A percentile compares a stretch with the other conserved stretches of the same genome.
phyloP scores from a whole-genome alignment of 495 filamentous ascomycete genomes.

The Rhypophila decipiens region DNA sequence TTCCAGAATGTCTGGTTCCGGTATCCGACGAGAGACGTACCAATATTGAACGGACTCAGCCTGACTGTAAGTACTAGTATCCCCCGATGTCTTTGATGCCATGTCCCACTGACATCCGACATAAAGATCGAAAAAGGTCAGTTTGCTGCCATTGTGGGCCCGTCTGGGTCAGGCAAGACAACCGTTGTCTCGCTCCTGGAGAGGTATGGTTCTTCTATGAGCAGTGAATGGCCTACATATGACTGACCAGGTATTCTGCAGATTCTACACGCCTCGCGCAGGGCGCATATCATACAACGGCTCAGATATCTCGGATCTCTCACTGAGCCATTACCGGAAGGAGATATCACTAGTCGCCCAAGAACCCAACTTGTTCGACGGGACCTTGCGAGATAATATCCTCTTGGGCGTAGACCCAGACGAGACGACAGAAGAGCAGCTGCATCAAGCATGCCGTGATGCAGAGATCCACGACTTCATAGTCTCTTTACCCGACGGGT shows the following conservation, averaged over 20 bases:
- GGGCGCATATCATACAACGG: slow-evolving; percentile 48
- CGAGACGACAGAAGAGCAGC: slow-evolving; percentile 30
- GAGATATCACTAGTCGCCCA: slow-evolving; percentile 53
- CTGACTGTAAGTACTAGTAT: slow-evolving; percentile 32
- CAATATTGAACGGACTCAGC: slow-evolving; percentile 44
- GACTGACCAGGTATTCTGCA: slow-evolving; percentile 9
- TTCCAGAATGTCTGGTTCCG: slow-evolving; percentile 53
- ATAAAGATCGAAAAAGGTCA: slow-evolving; percentile 54
- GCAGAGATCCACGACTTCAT: slow-evolving; percentile 57
- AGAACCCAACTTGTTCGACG: slow-evolving; percentile 53
- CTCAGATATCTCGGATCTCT: slow-evolving; percentile 37
- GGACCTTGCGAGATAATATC: slow-evolving; percentile 57
- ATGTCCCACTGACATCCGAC: slow-evolving; percentile 6
- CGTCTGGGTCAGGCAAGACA: slow-evolving; percentile 63
- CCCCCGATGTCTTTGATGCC: not conserved
- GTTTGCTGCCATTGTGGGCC: slow-evolving; percentile 61
- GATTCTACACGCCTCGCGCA: slow-evolving; percentile 49
- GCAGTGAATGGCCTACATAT: not conserved
- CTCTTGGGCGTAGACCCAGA: slow-evolving; percentile 43
- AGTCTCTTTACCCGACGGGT: slow-evolving; percentile 50
- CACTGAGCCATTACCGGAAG: slow-evolving; percentile 47
- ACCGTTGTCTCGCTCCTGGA: slow-evolving; percentile 63
- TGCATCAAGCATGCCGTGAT: slow-evolving; percentile 44
- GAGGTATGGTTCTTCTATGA: slow-evolving; percentile 17
- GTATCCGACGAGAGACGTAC: slow-evolving; percentile 49